phyloP scores from a whole-genome alignment of 1,284 basidiomycete species.

The Leccinum griseonigrum region DNA sequence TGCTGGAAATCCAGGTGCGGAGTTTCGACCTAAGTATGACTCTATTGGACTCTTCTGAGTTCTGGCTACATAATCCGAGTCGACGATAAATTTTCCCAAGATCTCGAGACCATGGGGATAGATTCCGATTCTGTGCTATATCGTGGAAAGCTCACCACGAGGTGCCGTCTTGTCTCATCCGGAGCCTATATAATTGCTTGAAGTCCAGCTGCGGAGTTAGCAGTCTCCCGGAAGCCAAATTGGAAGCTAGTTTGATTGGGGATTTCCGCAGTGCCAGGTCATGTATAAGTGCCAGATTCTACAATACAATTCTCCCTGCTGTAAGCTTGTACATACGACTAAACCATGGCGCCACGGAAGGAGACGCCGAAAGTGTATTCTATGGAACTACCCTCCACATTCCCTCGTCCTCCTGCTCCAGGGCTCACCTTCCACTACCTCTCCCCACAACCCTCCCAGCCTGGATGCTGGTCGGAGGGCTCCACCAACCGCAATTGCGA shows the following conservation, averaged over 20 bases:
- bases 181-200: no score
- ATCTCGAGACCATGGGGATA: no score
- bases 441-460: neutral
- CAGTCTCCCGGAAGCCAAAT: neutral
- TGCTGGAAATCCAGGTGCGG: no score
- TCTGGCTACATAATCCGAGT: no score
- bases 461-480: neutral
- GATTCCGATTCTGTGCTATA: no score
- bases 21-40: no score
- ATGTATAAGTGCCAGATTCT: neutral
- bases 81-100: no score
- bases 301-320: neutral
- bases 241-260: neutral
- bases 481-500: no score
- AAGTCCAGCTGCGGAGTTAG: neutral
- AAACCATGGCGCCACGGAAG: neutral
- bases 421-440: neutral
- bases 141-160: no score
- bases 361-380: neutral
- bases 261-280: neutral
- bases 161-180: no score
- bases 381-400: neutral
- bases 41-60: no score
- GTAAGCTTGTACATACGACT: neutral
- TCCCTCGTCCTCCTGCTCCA: neutral